Conservation (phyloP, 139 green algal genomes). For the Yamagishiella unicocca region DNA sequence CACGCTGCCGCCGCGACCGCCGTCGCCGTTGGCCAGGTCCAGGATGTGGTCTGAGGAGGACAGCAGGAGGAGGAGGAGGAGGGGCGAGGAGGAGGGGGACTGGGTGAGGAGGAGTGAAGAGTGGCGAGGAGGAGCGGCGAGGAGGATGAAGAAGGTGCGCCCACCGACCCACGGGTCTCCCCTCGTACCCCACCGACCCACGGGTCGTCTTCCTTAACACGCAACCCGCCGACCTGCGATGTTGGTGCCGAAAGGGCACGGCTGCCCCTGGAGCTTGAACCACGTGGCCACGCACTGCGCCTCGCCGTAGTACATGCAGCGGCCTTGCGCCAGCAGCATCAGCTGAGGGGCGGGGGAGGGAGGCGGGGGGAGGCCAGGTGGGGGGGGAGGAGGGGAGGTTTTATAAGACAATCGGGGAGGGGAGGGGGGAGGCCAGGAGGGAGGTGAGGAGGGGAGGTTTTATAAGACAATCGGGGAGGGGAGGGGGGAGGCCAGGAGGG, state of each 20-base stretch:
- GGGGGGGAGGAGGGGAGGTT: background rate
- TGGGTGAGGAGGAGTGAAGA: background rate
- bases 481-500: too few species aligned
- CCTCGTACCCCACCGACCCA: background rate
- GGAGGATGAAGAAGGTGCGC: background rate
- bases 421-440: background rate
- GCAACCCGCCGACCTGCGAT: constrained; percentile 60
- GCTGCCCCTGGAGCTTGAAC: constrained; percentile 73
- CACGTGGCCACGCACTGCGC: constrained; percentile 87
- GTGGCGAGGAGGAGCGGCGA: background rate
- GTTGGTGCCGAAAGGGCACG: constrained; percentile 80
- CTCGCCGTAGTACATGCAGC: constrained; percentile 87
- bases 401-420: background rate
- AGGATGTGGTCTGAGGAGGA: constrained; percentile 82
- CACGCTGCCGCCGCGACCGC: constrained; percentile 29
- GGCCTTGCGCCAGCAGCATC: constrained; percentile 80
- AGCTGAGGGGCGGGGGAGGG: constrained; percentile 45
- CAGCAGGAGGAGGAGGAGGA: background rate
- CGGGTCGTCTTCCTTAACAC: background rate
- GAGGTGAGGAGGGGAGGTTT: background rate
- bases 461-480: background rate
- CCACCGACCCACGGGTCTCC: background rate
- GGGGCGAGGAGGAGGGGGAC: constrained; percentile 56
- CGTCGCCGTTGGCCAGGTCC: constrained; percentile 82
- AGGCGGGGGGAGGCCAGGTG: background rate